Evolutionary conservation across 108 stramenopile genomes (phyloP).

Genomic region (Cyclotella cryptica): DNA sequence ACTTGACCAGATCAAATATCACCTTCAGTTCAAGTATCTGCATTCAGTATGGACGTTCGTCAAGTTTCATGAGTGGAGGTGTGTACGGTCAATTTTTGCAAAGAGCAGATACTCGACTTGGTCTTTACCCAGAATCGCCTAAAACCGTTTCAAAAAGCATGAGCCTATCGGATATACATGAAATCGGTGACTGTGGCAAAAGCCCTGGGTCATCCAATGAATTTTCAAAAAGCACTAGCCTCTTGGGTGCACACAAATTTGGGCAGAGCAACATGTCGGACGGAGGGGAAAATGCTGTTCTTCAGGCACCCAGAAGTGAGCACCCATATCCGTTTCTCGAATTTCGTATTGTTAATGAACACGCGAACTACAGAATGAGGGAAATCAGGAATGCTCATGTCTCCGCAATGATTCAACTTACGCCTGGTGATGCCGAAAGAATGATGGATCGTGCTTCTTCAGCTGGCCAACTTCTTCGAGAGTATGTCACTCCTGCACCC

Average conservation of each 20-base stretch:
- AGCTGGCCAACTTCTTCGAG: constrained; percentile 10
- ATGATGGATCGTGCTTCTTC: constrained; percentile 1
- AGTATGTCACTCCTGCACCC: constrained; percentile 29
- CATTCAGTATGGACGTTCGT: constrained; percentile 20
- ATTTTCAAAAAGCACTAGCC: neutral
- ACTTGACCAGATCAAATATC: constrained; percentile 26
- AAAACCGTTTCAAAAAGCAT: no score
- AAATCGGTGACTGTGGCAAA: neutral
- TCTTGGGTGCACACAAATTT: no score
- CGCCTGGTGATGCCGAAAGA: constrained; percentile 9
- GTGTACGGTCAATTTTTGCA: constrained; percentile 19
- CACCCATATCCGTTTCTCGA: constrained; percentile 30
- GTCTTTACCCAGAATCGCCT: no score
- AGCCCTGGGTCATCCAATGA: neutral
- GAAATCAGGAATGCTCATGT: constrained; percentile 30
- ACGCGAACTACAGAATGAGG: constrained; percentile 23
- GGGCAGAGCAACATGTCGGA: neutral
- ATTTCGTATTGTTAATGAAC: constrained; percentile 33
- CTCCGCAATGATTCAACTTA: constrained; percentile 28
- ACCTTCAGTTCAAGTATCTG: constrained; percentile 42
- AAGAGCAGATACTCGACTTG: neutral
- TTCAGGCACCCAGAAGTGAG: neutral
- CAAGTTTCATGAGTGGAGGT: neutral
- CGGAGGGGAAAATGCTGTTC: neutral
- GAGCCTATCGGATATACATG: neutral